Evolutionary conservation across 2,329 filamentous ascomycete genomes (phyloP), one percentile per base, ranked within the genome.

Genomic region (Neonectria ditissima): DNA sequence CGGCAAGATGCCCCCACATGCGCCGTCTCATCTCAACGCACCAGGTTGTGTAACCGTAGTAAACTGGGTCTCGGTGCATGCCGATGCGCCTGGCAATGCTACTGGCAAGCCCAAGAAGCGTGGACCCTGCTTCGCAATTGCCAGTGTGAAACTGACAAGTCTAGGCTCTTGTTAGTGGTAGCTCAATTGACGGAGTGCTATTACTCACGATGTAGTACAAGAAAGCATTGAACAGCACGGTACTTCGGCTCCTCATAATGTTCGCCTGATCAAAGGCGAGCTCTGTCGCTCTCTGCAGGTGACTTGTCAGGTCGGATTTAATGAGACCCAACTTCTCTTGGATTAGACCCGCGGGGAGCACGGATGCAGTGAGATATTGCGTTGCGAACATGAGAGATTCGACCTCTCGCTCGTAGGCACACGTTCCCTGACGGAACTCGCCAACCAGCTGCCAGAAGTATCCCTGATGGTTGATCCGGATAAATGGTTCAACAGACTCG

Each of bases 131-230:
- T 51, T 68, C 65, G 13, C 57, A 66, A 16, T 68, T 65, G 6
- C 65, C 65, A 3, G 51, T 66, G 28, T 68, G 65, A 28, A 68
- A 68, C 24, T 68, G 61, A 22, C 56, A 63, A 18, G 65, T 68
- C 65, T 68, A 18, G 13, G 20, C 5, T 39, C 4, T 16, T 22
- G 54, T 60, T 55, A 59, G 51, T 16, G 8, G n/a, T 37, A 13
- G 20, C 30, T 32, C n/a, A 37, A 45, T 20, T 6, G n/a, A 30
- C 14, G 14, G 32, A 34, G 26, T 8, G 51, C 18, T 11, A n/a
- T 7, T 32, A 63, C 63, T 62, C 22, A 68, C 65, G 55, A 68
- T 66, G 54, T 68, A 65, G 20, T 66, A 66, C 13, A 64, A 20
- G 7, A 68, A 52, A 13, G 63, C 65, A 43, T 58, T 66, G 39